Evolutionary conservation across 1,284 basidiomycete genomes (phyloP).

Genomic region (Takashimella tepidaria): DNA sequence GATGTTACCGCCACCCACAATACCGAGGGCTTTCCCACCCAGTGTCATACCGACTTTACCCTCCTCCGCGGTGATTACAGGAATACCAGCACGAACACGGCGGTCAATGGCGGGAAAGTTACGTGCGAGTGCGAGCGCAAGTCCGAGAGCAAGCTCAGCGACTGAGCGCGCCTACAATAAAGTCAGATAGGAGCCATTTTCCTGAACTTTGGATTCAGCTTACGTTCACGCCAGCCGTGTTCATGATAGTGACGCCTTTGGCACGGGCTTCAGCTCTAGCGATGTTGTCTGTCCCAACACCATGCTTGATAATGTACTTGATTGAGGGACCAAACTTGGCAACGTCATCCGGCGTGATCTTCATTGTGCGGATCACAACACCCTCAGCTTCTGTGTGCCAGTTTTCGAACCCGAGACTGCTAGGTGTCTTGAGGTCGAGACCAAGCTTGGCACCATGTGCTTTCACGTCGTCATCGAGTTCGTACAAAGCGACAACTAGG

Average conservation of each 20-base stretch:
- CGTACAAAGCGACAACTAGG: neutral
- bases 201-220: slow-evolving; percentile 2
- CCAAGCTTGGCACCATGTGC: neutral
- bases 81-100: neutral
- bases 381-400: slow-evolving; percentile 13
- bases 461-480: neutral
- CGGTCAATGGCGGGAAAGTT: slow-evolving; percentile 9
- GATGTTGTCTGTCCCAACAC: slow-evolving; percentile 17
- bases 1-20: slow-evolving; percentile 19
- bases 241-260: slow-evolving; percentile 16
- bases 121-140: slow-evolving; percentile 10
- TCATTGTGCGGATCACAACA: slow-evolving; percentile 3
- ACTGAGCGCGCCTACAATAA: slow-evolving; percentile 2
- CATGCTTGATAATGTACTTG: slow-evolving; percentile 19
- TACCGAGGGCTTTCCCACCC: slow-evolving; percentile 11
- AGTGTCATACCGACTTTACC: slow-evolving; percentile 11
- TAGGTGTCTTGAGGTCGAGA: slow-evolving; percentile 6
- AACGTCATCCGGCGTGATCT: slow-evolving; percentile 9
- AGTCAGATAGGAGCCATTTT: too few relatives aligned
- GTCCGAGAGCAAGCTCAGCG: slow-evolving; percentile 10
- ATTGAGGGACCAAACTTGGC: slow-evolving; percentile 6
- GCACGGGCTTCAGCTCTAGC: slow-evolving; percentile 5
- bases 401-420: slow-evolving; percentile 1
- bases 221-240: slow-evolving; percentile 25
- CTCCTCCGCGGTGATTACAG: neutral